Conservation (phyloP, 2,329 filamentous ascomycete genomes). For the Raffaelea albimanens region DNA sequence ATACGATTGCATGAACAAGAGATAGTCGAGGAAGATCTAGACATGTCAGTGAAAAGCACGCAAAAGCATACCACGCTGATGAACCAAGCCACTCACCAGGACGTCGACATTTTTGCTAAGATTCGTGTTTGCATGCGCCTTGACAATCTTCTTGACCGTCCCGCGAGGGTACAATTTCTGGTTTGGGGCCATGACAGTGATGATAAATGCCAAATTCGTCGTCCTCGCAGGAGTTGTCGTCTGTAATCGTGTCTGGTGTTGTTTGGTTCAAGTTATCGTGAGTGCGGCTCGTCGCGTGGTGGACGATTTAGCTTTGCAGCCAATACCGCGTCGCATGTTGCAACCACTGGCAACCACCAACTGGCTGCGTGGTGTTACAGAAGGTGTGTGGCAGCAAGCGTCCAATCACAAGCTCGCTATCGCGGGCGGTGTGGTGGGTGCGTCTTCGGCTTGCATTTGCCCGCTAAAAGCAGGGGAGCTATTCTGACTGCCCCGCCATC, state of each 20-base stretch:
- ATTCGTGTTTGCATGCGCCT: slow-evolving; percentile 73
- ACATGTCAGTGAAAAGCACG: neutral
- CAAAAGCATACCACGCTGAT: neutral
- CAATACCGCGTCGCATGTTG: too few species aligned
- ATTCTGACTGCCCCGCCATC: neutral
- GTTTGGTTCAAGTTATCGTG: too few species aligned
- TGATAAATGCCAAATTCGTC: neutral
- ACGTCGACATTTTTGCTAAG: slow-evolving; percentile 82
- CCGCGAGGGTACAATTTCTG: slow-evolving; percentile 75
- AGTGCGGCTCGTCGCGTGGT: too few species aligned
- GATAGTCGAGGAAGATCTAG: slow-evolving; percentile 77
- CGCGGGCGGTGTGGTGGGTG: too few species aligned
- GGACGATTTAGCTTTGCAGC: too few species aligned
- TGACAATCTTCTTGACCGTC: slow-evolving; percentile 81
- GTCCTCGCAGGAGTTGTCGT: too few species aligned
- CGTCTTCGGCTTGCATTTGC: too few species aligned
- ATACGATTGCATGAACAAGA: slow-evolving; percentile 66
- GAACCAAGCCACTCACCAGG: slow-evolving; percentile 43
- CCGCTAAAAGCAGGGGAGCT: neutral
- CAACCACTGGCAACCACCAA: too few species aligned
- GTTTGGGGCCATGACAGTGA: slow-evolving; percentile 42
- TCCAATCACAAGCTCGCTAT: neutral
- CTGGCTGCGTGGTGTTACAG: neutral
- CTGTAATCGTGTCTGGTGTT: too few species aligned
- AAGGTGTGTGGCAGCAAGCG: neutral